Conservation (phyloP, 441 rosid species). For the Mallotus japonicus region DNA sequence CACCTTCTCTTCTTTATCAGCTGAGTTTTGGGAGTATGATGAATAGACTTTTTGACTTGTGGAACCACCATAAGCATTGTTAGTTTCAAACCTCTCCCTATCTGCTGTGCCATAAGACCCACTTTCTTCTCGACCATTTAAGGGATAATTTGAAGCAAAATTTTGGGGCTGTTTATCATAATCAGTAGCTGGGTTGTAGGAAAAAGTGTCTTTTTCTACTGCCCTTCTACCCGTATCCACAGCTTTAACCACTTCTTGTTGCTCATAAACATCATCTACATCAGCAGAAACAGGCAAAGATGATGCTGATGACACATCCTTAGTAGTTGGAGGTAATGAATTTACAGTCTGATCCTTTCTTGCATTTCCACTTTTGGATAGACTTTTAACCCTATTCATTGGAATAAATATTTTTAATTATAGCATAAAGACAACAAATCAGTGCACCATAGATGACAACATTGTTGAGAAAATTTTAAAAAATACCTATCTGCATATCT, state of each 20-base stretch:
- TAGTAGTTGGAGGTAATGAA: slow-evolving; percentile 45
- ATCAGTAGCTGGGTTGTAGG: slow-evolving; percentile 43
- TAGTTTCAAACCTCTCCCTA: slow-evolving; percentile 53
- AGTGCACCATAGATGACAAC: slow-evolving; percentile 11
- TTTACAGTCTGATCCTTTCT: slow-evolving; percentile 68
- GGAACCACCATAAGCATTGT: slow-evolving; percentile 46
- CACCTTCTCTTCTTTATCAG: slow-evolving; percentile 69
- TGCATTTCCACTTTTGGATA: slow-evolving; percentile 81
- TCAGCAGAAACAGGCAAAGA: slow-evolving; percentile 43
- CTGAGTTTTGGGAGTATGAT: slow-evolving; percentile 49
- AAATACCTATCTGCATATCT: slow-evolving; percentile 96
- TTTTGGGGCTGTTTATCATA: slow-evolving; percentile 47
- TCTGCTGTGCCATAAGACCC: slow-evolving; percentile 51
- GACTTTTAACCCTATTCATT: slow-evolving; percentile 89
- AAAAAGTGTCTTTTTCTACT: slow-evolving; percentile 54
- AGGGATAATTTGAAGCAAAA: slow-evolving; percentile 40
- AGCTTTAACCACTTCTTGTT: slow-evolving; percentile 50
- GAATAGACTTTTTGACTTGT: slow-evolving; percentile 48
- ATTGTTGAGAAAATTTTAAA: slow-evolving; percentile 18
- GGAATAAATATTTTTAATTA: slow-evolving; percentile 20
- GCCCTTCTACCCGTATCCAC: slow-evolving; percentile 53
- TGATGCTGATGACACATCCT: slow-evolving; percentile 53
- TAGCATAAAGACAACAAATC: neutral
- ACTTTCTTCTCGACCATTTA: slow-evolving; percentile 56
- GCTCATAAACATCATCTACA: slow-evolving; percentile 51